Percentiles rank a stretch among this genome's conserved stretches.
phyloP scores from a whole-genome alignment of 1,139 yeast species.

The Geotrichum siamense region DNA sequence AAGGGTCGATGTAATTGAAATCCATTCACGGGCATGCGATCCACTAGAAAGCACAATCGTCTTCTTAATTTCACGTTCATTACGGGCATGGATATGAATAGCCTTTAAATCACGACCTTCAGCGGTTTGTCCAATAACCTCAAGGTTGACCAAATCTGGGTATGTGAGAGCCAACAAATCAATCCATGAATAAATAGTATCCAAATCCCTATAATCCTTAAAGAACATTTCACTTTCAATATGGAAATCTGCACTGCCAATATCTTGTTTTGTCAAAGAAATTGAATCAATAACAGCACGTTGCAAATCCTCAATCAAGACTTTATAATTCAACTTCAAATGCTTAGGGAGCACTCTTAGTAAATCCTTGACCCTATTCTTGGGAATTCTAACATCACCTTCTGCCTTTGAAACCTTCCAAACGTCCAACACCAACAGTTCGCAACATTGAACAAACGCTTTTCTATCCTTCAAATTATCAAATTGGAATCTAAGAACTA shows the following conservation, averaged over 20 bases:
- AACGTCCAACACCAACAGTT: conserved; percentile 32
- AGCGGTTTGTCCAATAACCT: conserved; percentile 63
- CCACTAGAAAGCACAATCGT: conserved; percentile 80
- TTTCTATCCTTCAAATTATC: conserved; percentile 23
- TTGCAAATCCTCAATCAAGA: conserved; percentile 30
- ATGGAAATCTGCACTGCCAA: conserved; percentile 14
- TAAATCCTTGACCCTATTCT: conserved; percentile 26
- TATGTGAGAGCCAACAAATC: conserved; percentile 46
- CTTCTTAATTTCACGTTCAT: conserved; percentile 41
- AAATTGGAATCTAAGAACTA: conserved; percentile 45
- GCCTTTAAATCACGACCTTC: conserved; percentile 68
- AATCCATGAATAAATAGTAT: conserved; percentile 67
- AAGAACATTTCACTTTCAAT: conserved; percentile 43
- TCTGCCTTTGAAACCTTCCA: conserved; percentile 32
- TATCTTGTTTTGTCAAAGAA: conserved; percentile 20
- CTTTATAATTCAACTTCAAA: conserved; percentile 24
- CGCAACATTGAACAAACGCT: conserved; percentile 28
- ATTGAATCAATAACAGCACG: conserved; percentile 28
- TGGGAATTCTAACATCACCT: conserved; percentile 31
- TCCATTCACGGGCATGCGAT: conserved; percentile 88
- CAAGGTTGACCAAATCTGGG: conserved; percentile 53
- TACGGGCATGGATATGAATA: conserved; percentile 47
- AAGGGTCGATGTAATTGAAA: conserved; percentile 63
- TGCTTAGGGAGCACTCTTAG: conserved; percentile 29
- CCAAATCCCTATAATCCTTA: conserved; percentile 60